These are phyloP conservation scores for Globisporangium nagaii DNA, from an alignment of 352 stramenopile genomes.

Conservation along the genomic window DNA sequence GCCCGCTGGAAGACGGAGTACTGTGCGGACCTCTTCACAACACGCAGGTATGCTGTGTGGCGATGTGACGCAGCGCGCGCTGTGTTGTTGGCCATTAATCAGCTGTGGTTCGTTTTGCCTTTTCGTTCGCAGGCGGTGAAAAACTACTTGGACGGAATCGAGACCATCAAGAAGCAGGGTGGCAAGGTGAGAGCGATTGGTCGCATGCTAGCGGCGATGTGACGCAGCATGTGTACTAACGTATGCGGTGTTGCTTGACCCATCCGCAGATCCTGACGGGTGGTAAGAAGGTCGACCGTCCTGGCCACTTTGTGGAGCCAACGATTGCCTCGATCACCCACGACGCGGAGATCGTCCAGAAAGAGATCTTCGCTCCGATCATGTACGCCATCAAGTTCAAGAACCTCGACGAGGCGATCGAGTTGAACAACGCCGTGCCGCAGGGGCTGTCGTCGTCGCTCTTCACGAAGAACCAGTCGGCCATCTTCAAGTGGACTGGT, in stretches of 20 bases:
- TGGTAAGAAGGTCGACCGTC: constrained; percentile 73
- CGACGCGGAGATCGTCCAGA: constrained; percentile 81
- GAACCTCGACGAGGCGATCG: constrained; percentile 87
- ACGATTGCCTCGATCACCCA: constrained; percentile 84
- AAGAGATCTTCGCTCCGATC: constrained; percentile 91
- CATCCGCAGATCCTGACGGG: constrained; percentile 71
- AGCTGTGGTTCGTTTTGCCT: not conserved
- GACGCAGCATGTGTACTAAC: not conserved
- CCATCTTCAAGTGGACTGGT: constrained; percentile 92
- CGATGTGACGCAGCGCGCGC: too few relatives aligned
- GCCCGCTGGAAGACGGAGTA: constrained; percentile 80
- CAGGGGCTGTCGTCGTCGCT: constrained; percentile 90
- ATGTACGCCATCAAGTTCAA: constrained; percentile 90
- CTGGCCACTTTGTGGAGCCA: constrained; percentile 90
- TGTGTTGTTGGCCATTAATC: too few relatives aligned
- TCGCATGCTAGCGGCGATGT: not conserved
- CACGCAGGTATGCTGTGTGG: constrained; percentile 18
- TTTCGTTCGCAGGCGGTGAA: constrained; percentile 66
- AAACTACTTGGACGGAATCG: constrained; percentile 81
- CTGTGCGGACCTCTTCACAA: constrained; percentile 80
- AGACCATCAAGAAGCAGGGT: constrained; percentile 83
- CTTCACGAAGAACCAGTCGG: constrained; percentile 89
- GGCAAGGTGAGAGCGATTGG: constrained; percentile 49
- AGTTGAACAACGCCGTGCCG: constrained; percentile 89
- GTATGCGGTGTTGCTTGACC: not conserved